Conservation (phyloP, 2,329 filamentous ascomycete genomes). For the Claviceps spartinae region DNA sequence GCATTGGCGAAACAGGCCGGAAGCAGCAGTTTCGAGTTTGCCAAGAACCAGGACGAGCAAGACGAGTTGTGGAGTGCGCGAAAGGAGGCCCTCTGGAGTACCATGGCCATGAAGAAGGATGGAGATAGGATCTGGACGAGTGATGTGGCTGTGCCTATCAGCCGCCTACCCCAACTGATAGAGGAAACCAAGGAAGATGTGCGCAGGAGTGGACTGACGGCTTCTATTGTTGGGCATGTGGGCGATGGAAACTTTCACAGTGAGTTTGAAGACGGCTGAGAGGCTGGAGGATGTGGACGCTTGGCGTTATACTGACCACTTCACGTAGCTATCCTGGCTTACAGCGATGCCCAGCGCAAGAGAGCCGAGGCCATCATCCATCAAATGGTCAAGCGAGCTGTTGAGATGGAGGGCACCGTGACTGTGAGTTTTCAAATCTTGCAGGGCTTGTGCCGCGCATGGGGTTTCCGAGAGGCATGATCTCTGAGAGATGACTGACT, state of each 20-base stretch:
- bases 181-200: conserved; percentile 49
- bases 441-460: conserved; percentile 9
- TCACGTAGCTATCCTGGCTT: conserved; percentile 37
- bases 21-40: conserved; percentile 65
- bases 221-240: conserved; percentile 54
- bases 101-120: conserved; percentile 51
- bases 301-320: background rate
- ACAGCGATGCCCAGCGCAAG: conserved; percentile 51
- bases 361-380: conserved; percentile 61
- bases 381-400: conserved; percentile 72
- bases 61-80: conserved; percentile 69
- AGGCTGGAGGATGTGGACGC: background rate
- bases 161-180: conserved; percentile 57
- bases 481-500: background rate
- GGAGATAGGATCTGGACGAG: conserved; percentile 74
- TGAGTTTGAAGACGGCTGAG: conserved; percentile 14
- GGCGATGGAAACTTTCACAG: conserved; percentile 70
- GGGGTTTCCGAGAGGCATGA: background rate
- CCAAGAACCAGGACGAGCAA: conserved; percentile 54
- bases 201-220: conserved; percentile 28
- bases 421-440: conserved; percentile 30
- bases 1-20: conserved; percentile 46
- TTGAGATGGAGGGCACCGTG: conserved; percentile 75
- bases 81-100: conserved; percentile 74
- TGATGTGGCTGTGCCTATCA: conserved; percentile 75